Conservation (phyloP, 2,329 filamentous ascomycete species). For the Parastagonospora nodorum region DNA sequence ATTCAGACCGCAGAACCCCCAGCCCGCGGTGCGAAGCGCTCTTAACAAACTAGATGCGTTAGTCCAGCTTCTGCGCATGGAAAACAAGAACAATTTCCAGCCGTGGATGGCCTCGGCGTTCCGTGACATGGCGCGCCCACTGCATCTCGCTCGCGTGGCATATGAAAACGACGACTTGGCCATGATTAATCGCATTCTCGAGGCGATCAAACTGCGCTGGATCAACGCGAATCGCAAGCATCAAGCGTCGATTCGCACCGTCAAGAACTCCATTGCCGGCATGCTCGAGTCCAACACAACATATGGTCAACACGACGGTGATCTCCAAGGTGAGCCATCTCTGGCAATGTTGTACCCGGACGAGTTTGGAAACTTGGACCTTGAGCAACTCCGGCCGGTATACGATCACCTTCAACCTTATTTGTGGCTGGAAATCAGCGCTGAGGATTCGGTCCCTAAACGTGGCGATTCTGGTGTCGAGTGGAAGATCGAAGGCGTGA, state of each 20-base stretch:
- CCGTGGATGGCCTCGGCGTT: constrained; percentile 6
- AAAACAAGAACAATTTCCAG: no score
- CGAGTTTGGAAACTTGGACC: no score
- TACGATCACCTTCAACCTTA: background rate
- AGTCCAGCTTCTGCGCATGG: background rate
- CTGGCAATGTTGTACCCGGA: constrained; percentile 1
- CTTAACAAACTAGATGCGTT: constrained; percentile 1
- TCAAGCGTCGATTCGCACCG: background rate
- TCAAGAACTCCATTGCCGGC: constrained; percentile 2
- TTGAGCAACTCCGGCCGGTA: background rate
- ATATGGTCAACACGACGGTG: background rate
- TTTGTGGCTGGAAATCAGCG: no score
- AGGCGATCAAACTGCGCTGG: constrained; percentile 12
- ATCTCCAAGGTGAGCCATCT: background rate
- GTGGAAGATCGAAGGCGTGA: no score
- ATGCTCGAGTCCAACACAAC: constrained; percentile 2
- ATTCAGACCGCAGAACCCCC: no score
- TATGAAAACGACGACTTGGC: constrained; percentile 6
- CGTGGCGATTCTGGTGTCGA: no score
- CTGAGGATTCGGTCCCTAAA: no score
- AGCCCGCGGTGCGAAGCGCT: background rate
- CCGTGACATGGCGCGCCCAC: constrained; percentile 3
- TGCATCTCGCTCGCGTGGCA: constrained; percentile 15
- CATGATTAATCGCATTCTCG: background rate
- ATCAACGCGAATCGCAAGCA: constrained; percentile 4